A percentile compares a stretch with the other conserved stretches of the same genome.
phyloP scores from a whole-genome alignment of 2,329 filamentous ascomycete species.

The Dactylellina drechsleri region DNA sequence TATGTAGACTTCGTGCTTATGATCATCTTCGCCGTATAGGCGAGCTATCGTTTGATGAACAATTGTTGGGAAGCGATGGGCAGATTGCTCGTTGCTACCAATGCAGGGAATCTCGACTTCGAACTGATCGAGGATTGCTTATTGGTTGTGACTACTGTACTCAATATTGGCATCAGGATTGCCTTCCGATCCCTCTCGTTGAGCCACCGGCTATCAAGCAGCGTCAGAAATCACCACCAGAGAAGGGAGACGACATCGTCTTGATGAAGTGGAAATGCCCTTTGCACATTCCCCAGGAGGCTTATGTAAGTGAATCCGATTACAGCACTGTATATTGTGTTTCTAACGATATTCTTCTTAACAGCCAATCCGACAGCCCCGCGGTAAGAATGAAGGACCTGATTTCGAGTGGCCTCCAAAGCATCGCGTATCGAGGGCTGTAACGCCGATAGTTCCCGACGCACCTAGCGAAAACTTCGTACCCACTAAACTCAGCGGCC shows the following conservation, averaged over 20 bases:
- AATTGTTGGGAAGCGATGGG: constrained; percentile 64
- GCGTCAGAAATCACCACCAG: constrained; percentile 17
- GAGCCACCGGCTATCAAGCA: constrained; percentile 47
- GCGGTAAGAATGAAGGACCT: constrained; percentile 21
- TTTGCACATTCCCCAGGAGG: constrained; percentile 37
- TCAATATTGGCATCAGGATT: constrained; percentile 89
- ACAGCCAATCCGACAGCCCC: constrained; percentile 34
- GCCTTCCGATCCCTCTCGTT: constrained; percentile 65
- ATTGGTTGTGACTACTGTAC: constrained; percentile 86
- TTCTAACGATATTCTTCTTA: not conserved
- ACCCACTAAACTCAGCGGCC: constrained; percentile 23
- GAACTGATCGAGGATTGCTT: constrained; percentile 72
- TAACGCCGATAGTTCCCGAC: constrained; percentile 12
- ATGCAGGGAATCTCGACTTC: constrained; percentile 73
- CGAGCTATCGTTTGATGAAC: constrained; percentile 32
- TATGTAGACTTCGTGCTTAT: constrained; percentile 42
- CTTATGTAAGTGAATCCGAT: constrained; percentile 29
- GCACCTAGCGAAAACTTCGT: constrained; percentile 20
- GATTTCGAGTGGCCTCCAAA: constrained; percentile 48
- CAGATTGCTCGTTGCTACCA: constrained; percentile 79
- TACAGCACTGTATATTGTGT: not conserved
- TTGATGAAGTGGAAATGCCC: constrained; percentile 51
- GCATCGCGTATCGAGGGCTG: constrained; percentile 20
- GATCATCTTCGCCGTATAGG: constrained; percentile 33
- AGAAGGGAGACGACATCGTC: constrained; percentile 40